phyloP scores from a whole-genome alignment of 2,329 filamentous ascomycete genomes.

The Colletotrichum navitas region DNA sequence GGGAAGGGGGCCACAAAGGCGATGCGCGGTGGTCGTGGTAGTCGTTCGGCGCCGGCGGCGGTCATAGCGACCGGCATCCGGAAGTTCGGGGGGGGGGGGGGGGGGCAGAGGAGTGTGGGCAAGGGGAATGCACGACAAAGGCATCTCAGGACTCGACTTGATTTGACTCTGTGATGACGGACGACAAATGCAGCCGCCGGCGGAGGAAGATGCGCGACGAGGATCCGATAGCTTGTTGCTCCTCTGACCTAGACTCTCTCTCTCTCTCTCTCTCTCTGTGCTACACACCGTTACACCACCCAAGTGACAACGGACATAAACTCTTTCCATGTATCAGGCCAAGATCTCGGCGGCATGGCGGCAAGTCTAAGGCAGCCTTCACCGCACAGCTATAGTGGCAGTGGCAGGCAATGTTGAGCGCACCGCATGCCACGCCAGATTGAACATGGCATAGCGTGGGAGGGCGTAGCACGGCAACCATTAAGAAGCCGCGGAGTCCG shows the following conservation, averaged over 20 bases:
- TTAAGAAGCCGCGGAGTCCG: conserved; percentile 3
- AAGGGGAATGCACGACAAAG: background rate
- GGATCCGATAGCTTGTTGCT: conserved; percentile 27
- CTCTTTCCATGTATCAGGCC: conserved; percentile 10
- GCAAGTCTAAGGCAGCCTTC: conserved; percentile 26
- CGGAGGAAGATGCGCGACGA: conserved; percentile 9
- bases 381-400: background rate
- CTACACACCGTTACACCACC: background rate
- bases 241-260: background rate
- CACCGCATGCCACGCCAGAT: too few relatives aligned
- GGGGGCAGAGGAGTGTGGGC: background rate
- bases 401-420: too few relatives aligned
- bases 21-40: background rate
- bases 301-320: conserved; percentile 9
- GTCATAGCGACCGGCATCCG: conserved; percentile 23
- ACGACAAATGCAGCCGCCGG: background rate
- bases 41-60: conserved; percentile 36
- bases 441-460: background rate
- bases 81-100: background rate
- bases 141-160: background rate
- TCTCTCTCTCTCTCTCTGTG: background rate
- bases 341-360: conserved; percentile 27
- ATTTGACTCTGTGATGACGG: conserved; percentile 1
- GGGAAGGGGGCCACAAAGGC: background rate
- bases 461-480: conserved; percentile 7